Evolutionary conservation across 495 filamentous ascomycete species (phyloP).

Genomic region (Penicillium ochrochloron): DNA sequence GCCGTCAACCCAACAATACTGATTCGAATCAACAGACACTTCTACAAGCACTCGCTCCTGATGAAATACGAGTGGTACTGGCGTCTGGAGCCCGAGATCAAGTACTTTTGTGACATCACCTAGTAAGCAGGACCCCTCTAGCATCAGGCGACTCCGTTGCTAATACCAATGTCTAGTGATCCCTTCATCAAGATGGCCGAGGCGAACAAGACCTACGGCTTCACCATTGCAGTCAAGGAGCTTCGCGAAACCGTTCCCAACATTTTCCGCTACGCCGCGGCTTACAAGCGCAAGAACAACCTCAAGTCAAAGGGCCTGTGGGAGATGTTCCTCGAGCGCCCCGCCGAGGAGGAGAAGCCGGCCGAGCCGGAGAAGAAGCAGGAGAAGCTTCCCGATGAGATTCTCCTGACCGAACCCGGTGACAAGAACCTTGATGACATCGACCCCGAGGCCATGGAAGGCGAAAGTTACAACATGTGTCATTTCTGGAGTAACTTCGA

Average conservation of each 20-base stretch:
- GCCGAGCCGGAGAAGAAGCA: constrained; percentile 67
- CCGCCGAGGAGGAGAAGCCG: constrained; percentile 57
- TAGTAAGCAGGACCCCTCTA: constrained; percentile 67
- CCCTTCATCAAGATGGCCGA: constrained; percentile 93
- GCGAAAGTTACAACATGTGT: constrained; percentile 99
- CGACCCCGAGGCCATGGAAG: constrained; percentile 93
- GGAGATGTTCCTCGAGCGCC: constrained; percentile 96
- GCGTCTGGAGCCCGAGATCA: constrained; percentile 99
- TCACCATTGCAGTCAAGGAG: constrained; percentile 99
- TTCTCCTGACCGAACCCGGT: constrained; percentile 75
- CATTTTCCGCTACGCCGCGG: constrained; percentile 99
- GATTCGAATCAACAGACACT: constrained; percentile 64
- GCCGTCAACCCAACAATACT: constrained; percentile 10
- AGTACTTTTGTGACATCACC: constrained; percentile 99
- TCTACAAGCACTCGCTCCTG: constrained; percentile 96
- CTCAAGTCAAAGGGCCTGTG: constrained; percentile 90
- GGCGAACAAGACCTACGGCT: constrained; percentile 96
- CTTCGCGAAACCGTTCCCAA: constrained; percentile 98
- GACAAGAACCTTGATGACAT: constrained; percentile 75
- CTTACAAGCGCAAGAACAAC: constrained; percentile 93
- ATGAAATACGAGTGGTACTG: constrained; percentile 99
- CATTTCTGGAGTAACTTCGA: constrained; percentile 99
- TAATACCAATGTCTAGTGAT: constrained; percentile 63
- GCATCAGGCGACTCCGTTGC: constrained; percentile 12
- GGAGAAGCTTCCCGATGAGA: constrained; percentile 77